Percentiles rank a stretch among this genome's conserved stretches.
These are phyloP conservation scores for Berkeleyomyces basicola DNA, from an alignment of 2,329 filamentous ascomycete species.

Conservation along the genomic window DNA sequence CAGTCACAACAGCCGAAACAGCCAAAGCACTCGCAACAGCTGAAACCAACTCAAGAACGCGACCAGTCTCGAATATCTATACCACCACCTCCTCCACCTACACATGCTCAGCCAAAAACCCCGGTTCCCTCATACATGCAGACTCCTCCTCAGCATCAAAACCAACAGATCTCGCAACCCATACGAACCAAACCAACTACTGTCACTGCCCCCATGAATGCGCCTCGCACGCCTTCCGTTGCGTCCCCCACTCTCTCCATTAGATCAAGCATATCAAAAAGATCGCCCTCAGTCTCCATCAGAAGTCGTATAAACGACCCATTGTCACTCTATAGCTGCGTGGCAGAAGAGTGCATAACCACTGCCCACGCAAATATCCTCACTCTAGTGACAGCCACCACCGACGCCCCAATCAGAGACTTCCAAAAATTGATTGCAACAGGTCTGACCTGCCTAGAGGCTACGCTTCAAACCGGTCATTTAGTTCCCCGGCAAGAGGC, in stretches of 20 bases:
- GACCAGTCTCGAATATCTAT: constrained; percentile 22
- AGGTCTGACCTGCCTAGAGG: constrained; percentile 55
- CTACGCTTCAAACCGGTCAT: constrained; percentile 44
- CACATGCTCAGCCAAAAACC: constrained; percentile 13
- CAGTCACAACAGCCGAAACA: constrained; percentile 7
- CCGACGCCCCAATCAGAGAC: constrained; percentile 30
- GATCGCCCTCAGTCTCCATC: constrained; percentile 26
- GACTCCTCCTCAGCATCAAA: constrained; percentile 15
- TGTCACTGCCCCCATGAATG: neutral
- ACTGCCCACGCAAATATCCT: constrained; percentile 36
- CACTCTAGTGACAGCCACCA: constrained; percentile 34
- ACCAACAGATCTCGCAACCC: constrained; percentile 17
- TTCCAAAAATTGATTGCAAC: constrained; percentile 60
- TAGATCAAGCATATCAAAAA: constrained; percentile 26
- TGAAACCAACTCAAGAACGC: constrained; percentile 22
- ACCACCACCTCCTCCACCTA: constrained; percentile 18
- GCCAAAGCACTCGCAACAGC: neutral
- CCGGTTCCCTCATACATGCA: constrained; percentile 7
- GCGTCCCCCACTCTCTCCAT: constrained; percentile 27
- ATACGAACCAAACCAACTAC: constrained; percentile 23
- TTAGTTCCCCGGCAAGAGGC: constrained; percentile 52
- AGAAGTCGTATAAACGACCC: constrained; percentile 31
- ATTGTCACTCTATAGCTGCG: constrained; percentile 45
- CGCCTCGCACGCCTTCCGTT: constrained; percentile 21
- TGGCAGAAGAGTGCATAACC: constrained; percentile 59